Evolutionary conservation across 306 rosid genomes (phyloP), one percentile per base, ranked within the genome.

Genomic region (Lablab purpureus): DNA sequence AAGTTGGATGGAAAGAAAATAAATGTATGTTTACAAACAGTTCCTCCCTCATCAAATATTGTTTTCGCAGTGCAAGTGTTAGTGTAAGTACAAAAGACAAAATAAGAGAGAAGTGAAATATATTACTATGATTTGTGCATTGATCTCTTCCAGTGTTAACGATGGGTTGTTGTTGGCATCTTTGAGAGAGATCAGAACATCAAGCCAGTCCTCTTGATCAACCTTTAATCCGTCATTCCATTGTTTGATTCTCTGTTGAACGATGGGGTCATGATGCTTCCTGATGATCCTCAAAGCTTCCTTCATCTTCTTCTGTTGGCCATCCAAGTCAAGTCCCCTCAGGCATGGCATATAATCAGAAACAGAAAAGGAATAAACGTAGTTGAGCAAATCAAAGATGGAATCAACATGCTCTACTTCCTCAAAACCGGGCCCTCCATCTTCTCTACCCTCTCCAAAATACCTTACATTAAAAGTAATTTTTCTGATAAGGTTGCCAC

Each of bases 291-390:
- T 17, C 79, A 86, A 9, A 12, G 86, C 84, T 4, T 62, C 36
- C 7, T 54, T 78, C 49, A 86, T 67, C 4, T 13, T 54, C 5
- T 30, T 77, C 60, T 23, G 32, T 13, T 86, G 89, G 0, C 85
- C 89, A 25, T 77, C 87, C 15, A 88, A 37, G 40, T 84, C 91
- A 37, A 88, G 69, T 2, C n/a, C 6, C 13, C 67, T 82, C 76
- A 90, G n/a, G 22, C 79, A 88, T 17, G 90, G 82, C 19, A 86
- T 6, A 70, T 71, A 88, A 46, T 86, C 90, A 3, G 87, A 82
- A n/a, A 83, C 23, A 30, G 22, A 73, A 17, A 88, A 86, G 0
- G 79, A 67, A 76, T 75, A 78, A 1, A 70, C 2, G 28, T 86
- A 71, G 0, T 7, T 12, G 10, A 90, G 80, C n/a, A 86, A 7